Evolutionary conservation across 257 asterid genomes (phyloP), one percentile per base, ranked within the genome.

Genomic region (Leptodermis oblonga): DNA sequence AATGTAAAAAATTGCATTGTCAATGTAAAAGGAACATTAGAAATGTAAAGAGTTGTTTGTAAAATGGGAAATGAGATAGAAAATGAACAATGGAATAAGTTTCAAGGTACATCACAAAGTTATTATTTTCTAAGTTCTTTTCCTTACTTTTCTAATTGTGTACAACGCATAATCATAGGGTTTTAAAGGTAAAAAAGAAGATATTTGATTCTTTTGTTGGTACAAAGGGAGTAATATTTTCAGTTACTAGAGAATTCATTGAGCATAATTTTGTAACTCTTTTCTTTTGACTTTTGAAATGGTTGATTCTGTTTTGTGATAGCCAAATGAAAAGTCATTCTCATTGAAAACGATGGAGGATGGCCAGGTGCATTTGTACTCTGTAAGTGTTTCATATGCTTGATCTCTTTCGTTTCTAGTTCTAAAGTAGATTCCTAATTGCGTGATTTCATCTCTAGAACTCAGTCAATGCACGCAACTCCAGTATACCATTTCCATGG

Each of bases 291-390:
- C 2, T 42, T 59, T 58, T 15, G 49, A 26, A 41, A 33, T 64
- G 23, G 55, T 77, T 49, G 51, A 65, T 69, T 62, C 20, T 70
- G 55, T 69, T 74, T 76, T 41, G 73, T 85, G 41, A 70, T 94
- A 93, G 99, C 89, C 86, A 71, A 94, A 94, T 74, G 96, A 91
- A 31, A 91, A 83, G 83, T 82, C 97, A 26, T 86, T 89, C 82
- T 86, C 90, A 70, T 84, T 94, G 78, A 94, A 91, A 86, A 91
- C 97, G 14, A 94, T 91, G 99, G 97, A 94, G 82, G 99, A 94
- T 69, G 99, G 99, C 65, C 82, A 68, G 49, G 97, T 89, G 77
- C 86, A 79, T 79, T 71, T 89, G 68, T 76, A 88, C 86, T 86
- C 88, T 52, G 99, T 94, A 79, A 85, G 97, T 80, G 33, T 66